Conservation (phyloP, 2,329 filamentous ascomycete species). For the Gaeumannomyces sp. region DNA sequence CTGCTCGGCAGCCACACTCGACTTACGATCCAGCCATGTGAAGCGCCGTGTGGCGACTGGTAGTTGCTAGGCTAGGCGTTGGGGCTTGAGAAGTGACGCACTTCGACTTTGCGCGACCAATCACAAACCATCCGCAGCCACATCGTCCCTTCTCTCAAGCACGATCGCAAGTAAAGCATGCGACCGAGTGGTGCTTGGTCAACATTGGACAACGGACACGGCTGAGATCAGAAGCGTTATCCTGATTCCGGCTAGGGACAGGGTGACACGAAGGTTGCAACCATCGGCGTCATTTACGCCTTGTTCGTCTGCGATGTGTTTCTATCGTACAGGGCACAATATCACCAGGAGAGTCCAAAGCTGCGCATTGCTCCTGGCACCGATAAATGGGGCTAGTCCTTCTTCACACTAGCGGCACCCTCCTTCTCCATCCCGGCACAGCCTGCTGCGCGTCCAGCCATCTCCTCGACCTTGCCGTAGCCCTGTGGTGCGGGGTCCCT, state of each 20-base stretch:
- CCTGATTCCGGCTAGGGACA: no score
- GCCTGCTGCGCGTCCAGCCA: slow-evolving; percentile 56
- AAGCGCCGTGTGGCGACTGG: not conserved
- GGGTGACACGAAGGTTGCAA: no score
- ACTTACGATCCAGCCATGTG: not conserved
- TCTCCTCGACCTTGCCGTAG: slow-evolving; percentile 58
- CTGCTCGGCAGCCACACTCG: not conserved
- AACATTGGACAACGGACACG: no score
- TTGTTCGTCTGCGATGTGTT: not conserved
- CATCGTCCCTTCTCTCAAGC: not conserved
- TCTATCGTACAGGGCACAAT: not conserved
- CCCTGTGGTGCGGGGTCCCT: slow-evolving; percentile 48
- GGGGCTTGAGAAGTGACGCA: not conserved
- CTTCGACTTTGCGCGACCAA: not conserved
- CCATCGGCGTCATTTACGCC: no score
- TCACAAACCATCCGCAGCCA: not conserved
- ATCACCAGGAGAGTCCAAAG: not conserved
- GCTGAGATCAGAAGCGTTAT: no score
- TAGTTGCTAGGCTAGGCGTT: not conserved
- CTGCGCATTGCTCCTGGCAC: not conserved
- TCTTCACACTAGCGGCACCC: slow-evolving; percentile 43
- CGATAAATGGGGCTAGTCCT: not conserved
- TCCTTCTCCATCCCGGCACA: slow-evolving; percentile 66
- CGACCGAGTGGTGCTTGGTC: no score
- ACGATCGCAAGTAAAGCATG: not conserved